Conservation (phyloP, 306 rosid genomes). For the Vicia sativa region DNA sequence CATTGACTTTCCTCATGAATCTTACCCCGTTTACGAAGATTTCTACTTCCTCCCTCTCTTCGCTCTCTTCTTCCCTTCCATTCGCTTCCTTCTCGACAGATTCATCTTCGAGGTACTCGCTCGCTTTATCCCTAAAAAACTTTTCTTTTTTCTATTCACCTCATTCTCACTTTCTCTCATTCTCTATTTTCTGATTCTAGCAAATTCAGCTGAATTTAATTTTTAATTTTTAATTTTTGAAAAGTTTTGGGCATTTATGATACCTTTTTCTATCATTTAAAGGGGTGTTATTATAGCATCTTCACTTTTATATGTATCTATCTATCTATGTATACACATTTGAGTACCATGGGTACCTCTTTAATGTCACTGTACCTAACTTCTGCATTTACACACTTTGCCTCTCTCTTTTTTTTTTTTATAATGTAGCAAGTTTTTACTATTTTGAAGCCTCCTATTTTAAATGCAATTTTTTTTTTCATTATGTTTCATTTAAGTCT, state of each 20-base stretch:
- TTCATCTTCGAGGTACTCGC: conserved; percentile 84
- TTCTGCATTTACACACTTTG: conserved; percentile 8
- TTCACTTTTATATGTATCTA: conserved; percentile 4
- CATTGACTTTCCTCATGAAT: conserved; percentile 75
- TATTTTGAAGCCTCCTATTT: neutral
- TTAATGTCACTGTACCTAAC: conserved; percentile 24
- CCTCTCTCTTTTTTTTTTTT: neutral
- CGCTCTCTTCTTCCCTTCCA: conserved; percentile 69
- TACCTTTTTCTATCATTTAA: neutral
- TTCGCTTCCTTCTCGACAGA: conserved; percentile 81
- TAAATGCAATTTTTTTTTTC: neutral
- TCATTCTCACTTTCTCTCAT: neutral
- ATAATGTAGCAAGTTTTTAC: neutral
- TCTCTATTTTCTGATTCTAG: conserved; percentile 15
- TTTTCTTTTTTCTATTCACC: neutral
- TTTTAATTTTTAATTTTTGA: too few relatives aligned
- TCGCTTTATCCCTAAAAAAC: neutral
- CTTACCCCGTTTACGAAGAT: conserved; percentile 74
- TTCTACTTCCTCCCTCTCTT: conserved; percentile 71
- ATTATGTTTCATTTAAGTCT: neutral
- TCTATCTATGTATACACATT: conserved; percentile 3
- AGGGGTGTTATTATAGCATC: conserved; percentile 21
- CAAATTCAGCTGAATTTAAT: neutral
- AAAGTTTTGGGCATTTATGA: conserved; percentile 19
- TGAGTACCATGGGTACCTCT: conserved; percentile 4